Evolutionary conservation across 371 early-diverging fungal genomes (phyloP), one percentile per base, ranked within the genome.

Genomic region (Actinomortierella wolfii): DNA sequence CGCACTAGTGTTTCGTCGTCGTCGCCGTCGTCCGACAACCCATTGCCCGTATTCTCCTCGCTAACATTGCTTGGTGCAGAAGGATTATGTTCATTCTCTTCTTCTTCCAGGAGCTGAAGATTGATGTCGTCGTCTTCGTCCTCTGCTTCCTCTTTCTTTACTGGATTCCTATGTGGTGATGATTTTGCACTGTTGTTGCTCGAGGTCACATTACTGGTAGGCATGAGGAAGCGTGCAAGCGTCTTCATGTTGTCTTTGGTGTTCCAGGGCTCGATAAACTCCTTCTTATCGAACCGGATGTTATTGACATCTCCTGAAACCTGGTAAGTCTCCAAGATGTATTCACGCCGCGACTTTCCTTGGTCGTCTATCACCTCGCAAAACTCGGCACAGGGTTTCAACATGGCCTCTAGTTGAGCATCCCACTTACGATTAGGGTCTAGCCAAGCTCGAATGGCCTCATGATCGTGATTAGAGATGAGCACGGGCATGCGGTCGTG

Each of bases 401-500:
- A 58, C 50, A 91, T 55, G 0, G 64, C 41, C 20, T 63, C 68
- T 1, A 84, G 67, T 18, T 76, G 51, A 0, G 65, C 42, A 17
- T 59, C 58, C 81, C 88, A 88, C 0, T 55, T 47, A 3, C 64
- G 28, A 17, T 52, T 52, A 8, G 76, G 78, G 59, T 88, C 83
- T n/a, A 92, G 60, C 92, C 92, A 92, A 14, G 39, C 41, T 14
- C 74, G 64, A 20, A 81, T 68, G 21, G 80, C 83, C 24, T 77
- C 59, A 8, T 59, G 68, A 26, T 78, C 78, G 15, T 80, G 65
- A 14, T 82, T 75, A 25, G 90, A 69, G 53, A 92, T 83, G 21
- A 73, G 56, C 28, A 87, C 90, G 17, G 92, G 92, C 89, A 92
- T 89, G 1, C 92, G 82, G 57, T 87, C 83, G 59, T 92, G 92